Base-by-base conservation (phyloP, 192 early-diverging fungal genomes). In the Rhizophagus prolifer region DNA sequence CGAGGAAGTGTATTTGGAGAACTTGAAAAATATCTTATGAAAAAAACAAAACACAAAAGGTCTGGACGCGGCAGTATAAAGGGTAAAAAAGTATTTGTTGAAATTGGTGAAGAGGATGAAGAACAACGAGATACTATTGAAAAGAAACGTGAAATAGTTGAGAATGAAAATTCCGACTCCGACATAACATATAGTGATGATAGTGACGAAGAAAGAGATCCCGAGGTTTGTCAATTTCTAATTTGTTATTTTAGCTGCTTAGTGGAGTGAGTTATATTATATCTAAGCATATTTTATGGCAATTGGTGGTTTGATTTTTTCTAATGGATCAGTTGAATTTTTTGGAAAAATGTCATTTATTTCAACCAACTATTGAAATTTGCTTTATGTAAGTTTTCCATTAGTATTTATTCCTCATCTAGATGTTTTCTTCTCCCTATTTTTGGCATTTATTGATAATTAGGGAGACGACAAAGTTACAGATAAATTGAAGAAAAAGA, bases 1-100 rank as follows among this genome's bases (percentile, higher is more conserved):
- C 46, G 50, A 59, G 75, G 72, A 13, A 62, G 41, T 36, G 75
- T 76, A 30, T 68, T 76, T n/a, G 75, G 75, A 21, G 75, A 76
- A 36, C 34, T 76, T 7, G 75, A 76, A 58, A 76, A 76, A 69
- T 66, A 68, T 28, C 28, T 68, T 23, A 65, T 65, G 63, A 68
- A 68, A 69, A 59, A 58, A 13, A 38, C 63, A n/a, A 76, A 58
- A 76, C 30, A 25, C 13, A 58, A 64, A 19, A 25, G 36, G 30
- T 6, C 41, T 19, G 21, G 31, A 25, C 65, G 36, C 30, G 25
- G 14, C 23, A 30, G 46, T 74, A 19, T 38, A 12, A 76, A 68
- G 4, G 54, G 34, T 46, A 76, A 68, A 68, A 68, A 36, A 44
- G 44, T 19, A 58, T 34, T 68, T 21, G 25, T 38, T 34, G 66